A percentile compares a stretch with the other conserved stretches of the same genome.
These are phyloP conservation scores for Bretschneidera sinensis DNA, from an alignment of 345 rosid species.

Conservation along the genomic window DNA sequence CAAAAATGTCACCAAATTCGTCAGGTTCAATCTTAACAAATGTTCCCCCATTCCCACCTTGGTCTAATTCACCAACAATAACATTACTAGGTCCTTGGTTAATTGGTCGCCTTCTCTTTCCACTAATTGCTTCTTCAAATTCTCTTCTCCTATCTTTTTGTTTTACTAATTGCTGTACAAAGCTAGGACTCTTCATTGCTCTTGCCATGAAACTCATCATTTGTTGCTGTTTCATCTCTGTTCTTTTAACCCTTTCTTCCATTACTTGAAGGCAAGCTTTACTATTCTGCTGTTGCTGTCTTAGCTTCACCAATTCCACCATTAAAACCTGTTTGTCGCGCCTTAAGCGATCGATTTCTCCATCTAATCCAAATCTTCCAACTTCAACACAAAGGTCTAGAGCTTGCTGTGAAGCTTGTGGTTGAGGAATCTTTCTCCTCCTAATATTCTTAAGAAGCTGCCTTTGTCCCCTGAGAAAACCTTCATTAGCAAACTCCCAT, in stretches of 20 bases:
- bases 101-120: slow-evolving; percentile 49
- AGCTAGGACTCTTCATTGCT: slow-evolving; percentile 60
- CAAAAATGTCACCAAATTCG: slow-evolving; percentile 35
- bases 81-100: slow-evolving; percentile 33
- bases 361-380: slow-evolving; percentile 56
- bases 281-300: slow-evolving; percentile 58
- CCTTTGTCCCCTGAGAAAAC: slow-evolving; percentile 65
- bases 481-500: slow-evolving; percentile 88
- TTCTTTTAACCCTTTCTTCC: slow-evolving; percentile 50
- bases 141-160: slow-evolving; percentile 48
- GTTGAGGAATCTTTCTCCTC: slow-evolving; percentile 45
- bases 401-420: slow-evolving; percentile 37
- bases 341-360: slow-evolving; percentile 49
- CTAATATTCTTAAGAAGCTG: slow-evolving; percentile 58
- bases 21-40: slow-evolving; percentile 39
- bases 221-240: slow-evolving; percentile 59
- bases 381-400: slow-evolving; percentile 61
- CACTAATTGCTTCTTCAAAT: slow-evolving; percentile 48
- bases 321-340: slow-evolving; percentile 61
- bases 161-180: slow-evolving; percentile 47
- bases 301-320: slow-evolving; percentile 57
- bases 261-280: slow-evolving; percentile 41
- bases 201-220: slow-evolving; percentile 75
- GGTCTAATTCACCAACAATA: slow-evolving; percentile 22
- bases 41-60: slow-evolving; percentile 13